phyloP scores from a whole-genome alignment of 768 basidiomycete species.

The Lactarius deliciosus region DNA sequence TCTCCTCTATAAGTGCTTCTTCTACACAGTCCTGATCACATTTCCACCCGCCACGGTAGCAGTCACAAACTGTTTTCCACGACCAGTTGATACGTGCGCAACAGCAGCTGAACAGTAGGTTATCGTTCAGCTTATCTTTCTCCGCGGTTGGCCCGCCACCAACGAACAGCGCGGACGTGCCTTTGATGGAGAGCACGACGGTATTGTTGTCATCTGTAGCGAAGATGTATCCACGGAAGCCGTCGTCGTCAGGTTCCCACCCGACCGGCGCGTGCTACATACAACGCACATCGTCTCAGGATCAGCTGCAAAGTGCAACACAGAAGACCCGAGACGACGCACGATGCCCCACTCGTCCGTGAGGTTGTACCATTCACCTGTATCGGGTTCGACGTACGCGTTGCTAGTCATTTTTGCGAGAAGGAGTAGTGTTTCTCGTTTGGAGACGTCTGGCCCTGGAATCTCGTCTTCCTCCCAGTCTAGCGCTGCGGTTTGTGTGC shows the following conservation, averaged over 20 bases:
- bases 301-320: background rate
- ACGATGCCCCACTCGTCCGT: conserved; percentile 63
- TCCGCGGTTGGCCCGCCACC: conserved; percentile 79
- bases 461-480: conserved; percentile 79
- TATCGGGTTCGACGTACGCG: conserved; percentile 69
- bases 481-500: conserved; percentile 47
- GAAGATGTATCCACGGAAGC: conserved; percentile 92
- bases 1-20: conserved; percentile 71
- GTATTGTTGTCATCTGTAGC: conserved; percentile 79
- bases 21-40: conserved; percentile 85
- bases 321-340: background rate
- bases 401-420: conserved; percentile 97
- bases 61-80: conserved; percentile 91
- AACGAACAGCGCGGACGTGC: conserved; percentile 75
- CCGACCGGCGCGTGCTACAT: conserved; percentile 72
- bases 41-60: conserved; percentile 69
- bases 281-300: background rate
- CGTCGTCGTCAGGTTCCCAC: conserved; percentile 86
- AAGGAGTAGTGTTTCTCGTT: conserved; percentile 68
- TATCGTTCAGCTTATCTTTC: conserved; percentile 95
- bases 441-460: conserved; percentile 71
- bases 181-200: conserved; percentile 91
- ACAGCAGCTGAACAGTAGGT: conserved; percentile 92
- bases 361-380: conserved; percentile 76
- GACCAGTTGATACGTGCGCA: conserved; percentile 91